Evolutionary conservation across 2,329 filamentous ascomycete species (phyloP).

Genomic region (Cladosporium oxysporum): DNA sequence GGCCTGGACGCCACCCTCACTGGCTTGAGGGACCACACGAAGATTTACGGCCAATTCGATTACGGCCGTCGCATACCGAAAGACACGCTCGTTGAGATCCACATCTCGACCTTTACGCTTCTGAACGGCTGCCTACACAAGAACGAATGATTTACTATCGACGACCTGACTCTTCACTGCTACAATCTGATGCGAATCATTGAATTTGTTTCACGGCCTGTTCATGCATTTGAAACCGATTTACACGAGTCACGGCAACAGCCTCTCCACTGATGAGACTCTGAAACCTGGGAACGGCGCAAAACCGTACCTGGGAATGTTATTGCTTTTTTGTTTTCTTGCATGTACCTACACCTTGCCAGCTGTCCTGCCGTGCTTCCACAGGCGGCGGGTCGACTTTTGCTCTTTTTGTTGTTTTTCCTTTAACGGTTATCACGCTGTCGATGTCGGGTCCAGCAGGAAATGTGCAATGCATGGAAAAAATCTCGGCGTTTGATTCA

Average conservation of each 20-base stretch:
- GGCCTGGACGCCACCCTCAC: constrained; percentile 13
- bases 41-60: constrained; percentile 2
- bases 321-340: constrained; percentile 13
- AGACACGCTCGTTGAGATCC: not conserved
- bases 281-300: not conserved
- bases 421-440: not conserved
- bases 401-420: not conserved
- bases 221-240: not conserved
- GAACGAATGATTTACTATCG: not conserved
- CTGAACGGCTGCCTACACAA: constrained; percentile 12
- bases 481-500: not conserved
- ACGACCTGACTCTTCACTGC: not conserved
- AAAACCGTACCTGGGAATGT: not conserved
- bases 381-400: not conserved
- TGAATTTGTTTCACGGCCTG: not conserved
- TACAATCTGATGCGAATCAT: constrained; percentile 4
- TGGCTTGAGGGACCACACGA: constrained; percentile 14
- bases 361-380: not conserved
- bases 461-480: not conserved
- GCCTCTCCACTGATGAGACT: not conserved
- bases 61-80: constrained; percentile 1
- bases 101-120: constrained; percentile 3
- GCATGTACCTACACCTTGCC: constrained; percentile 12
- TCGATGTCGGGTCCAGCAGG: not conserved
- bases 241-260: not conserved